Percentiles rank a stretch among this genome's conserved stretches.
These are phyloP conservation scores for Cercospora citrullina DNA, from an alignment of 2,329 filamentous ascomycete species.

Conservation along the genomic window DNA sequence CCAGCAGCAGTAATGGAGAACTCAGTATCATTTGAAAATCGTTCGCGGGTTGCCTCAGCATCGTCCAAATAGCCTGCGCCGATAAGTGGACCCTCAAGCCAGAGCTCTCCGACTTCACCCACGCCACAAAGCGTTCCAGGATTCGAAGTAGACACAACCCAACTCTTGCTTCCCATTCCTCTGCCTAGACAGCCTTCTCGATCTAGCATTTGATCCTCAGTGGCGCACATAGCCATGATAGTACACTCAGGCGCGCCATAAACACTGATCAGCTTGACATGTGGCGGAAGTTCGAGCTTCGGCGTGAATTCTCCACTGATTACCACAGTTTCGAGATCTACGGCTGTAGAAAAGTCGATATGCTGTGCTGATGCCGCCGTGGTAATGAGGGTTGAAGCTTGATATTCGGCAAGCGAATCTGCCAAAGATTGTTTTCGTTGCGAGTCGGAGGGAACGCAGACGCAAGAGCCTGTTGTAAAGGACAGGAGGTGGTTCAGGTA, in stretches of 20 bases:
- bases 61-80: slow-evolving; percentile 47
- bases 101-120: slow-evolving; percentile 51
- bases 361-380: slow-evolving; percentile 55
- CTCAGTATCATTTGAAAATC: slow-evolving; percentile 37
- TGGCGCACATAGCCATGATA: slow-evolving; percentile 8
- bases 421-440: slow-evolving; percentile 56
- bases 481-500: slow-evolving; percentile 29
- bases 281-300: slow-evolving; percentile 42
- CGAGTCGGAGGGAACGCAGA: slow-evolving; percentile 35
- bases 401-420: slow-evolving; percentile 37
- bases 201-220: background rate
- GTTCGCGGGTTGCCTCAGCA: slow-evolving; percentile 32
- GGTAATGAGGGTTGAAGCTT: slow-evolving; percentile 53
- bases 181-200: slow-evolving; percentile 38
- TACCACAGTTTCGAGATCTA: slow-evolving; percentile 8
- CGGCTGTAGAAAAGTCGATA: slow-evolving; percentile 25
- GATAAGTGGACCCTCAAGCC: slow-evolving; percentile 50
- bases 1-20: slow-evolving; percentile 24
- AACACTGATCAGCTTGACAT: slow-evolving; percentile 43
- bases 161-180: slow-evolving; percentile 21
- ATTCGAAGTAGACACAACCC: slow-evolving; percentile 36
- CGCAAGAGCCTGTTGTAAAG: slow-evolving; percentile 20
- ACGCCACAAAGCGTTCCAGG: slow-evolving; percentile 39
- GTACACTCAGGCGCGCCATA: slow-evolving; percentile 47
- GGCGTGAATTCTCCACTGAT: slow-evolving; percentile 44